A percentile compares a stretch with the other conserved stretches of the same genome.
These are phyloP conservation scores for Pichia cactophila DNA, from an alignment of 1,139 yeast species.

Conservation along the genomic window DNA sequence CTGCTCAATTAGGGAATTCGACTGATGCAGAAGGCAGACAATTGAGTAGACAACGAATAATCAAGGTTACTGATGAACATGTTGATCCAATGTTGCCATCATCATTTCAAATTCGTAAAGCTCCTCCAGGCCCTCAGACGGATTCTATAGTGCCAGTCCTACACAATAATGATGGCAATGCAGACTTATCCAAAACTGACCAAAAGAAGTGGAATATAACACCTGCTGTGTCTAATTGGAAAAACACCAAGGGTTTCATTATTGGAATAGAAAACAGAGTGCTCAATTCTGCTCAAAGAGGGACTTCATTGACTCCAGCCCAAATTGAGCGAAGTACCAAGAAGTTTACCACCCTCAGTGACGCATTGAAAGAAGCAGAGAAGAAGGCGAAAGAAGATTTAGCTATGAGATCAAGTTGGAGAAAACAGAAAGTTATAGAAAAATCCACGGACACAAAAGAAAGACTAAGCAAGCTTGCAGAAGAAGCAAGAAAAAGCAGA, in stretches of 20 bases:
- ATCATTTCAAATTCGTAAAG: conserved; percentile 59
- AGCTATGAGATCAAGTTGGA: conserved; percentile 48
- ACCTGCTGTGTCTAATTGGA: conserved; percentile 92
- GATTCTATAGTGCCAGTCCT: conserved; percentile 41
- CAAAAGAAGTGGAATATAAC: conserved; percentile 84
- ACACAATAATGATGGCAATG: conserved; percentile 25
- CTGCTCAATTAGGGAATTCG: conserved; percentile 31
- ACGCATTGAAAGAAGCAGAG: conserved; percentile 73
- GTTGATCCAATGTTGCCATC: conserved; percentile 88
- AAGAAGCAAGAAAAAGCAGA: conserved; percentile 36
- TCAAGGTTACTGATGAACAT: conserved; percentile 51
- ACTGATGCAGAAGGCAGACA: conserved; percentile 13
- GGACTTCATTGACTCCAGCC: conserved; percentile 31
- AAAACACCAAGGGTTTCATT: conserved; percentile 86
- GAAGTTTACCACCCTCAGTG: conserved; percentile 56
- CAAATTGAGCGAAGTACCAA: conserved; percentile 42
- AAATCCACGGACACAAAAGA: conserved; percentile 56
- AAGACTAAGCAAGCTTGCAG: conserved; percentile 51
- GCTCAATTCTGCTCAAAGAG: conserved; percentile 25
- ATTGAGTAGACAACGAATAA: conserved; percentile 33
- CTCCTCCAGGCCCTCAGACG: conserved; percentile 61
- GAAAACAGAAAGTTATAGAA: conserved; percentile 45
- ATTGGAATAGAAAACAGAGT: conserved; percentile 74
- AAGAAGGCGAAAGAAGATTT: conserved; percentile 66
- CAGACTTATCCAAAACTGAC: conserved; percentile 63